Base-by-base conservation (phyloP, 1,139 yeast species). In the Diutina mesorugosa region DNA sequence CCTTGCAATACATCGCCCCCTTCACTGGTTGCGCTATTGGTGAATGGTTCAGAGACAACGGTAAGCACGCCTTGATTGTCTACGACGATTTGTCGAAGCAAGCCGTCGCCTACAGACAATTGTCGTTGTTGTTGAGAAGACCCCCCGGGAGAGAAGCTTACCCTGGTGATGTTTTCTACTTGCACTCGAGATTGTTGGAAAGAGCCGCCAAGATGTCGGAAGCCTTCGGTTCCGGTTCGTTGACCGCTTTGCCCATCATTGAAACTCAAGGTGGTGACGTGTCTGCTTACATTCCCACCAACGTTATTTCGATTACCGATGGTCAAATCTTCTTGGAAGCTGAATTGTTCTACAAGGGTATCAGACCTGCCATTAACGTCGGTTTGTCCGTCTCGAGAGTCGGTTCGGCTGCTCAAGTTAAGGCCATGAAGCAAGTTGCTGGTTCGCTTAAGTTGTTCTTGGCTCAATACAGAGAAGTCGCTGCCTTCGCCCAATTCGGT, bases 401-500 rank as follows among this genome's bases (percentile, higher is more conserved):
- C 83, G 99, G 99, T 81, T 93, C 99, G 66, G 99, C 99, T 72
- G 99, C 99, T 72, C 99, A 93, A 85, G 98, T 93, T 71, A 93
- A 93, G 87, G 98, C 99, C 79, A 88, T 95, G 95, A 93, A 93
- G 83, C 98, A 93, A 85, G 99, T 95, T 79, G 99, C 99, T 67
- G 99, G 99, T 87, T 95, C 99, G 68, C 87, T 93, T 81, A 93
- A 93, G 81, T 89, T 93, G 79, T 93, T 90, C 97, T 89, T 93
- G 85, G 99, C 99, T 71, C 99, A 93, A 84, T 93, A 93, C 89
- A 93, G 99, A 90, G 99, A 93, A 86, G 99, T 93, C 72, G 99
- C 99, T 73, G 99, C 99, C 71, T 93, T 93, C 79, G 99, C 99
- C 71, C 99, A 93, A 84, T 93, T 93, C 84, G 99, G 99, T 87